phyloP scores from a whole-genome alignment of 2,329 filamentous ascomycete species.

The Aureobasidium lini region DNA sequence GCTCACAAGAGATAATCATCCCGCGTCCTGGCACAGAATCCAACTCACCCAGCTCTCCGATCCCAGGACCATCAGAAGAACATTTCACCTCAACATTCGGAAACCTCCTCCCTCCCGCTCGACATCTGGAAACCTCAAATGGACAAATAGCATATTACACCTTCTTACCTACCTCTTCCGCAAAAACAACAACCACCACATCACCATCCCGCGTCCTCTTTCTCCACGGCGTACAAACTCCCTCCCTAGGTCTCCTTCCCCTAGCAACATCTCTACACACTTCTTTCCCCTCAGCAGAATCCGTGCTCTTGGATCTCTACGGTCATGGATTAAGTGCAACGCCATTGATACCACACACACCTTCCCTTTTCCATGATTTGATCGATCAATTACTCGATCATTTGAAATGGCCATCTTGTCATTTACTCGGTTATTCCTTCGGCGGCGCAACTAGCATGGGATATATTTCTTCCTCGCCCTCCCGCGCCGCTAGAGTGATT shows the following conservation, averaged over 20 bases:
- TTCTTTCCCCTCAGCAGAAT: conserved; percentile 30
- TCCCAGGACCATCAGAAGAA: conserved; percentile 32
- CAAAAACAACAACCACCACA: not conserved
- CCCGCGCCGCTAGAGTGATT: not conserved
- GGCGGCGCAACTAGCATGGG: conserved; percentile 35
- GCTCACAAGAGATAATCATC: not conserved
- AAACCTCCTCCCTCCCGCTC: conserved; percentile 31
- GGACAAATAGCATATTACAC: conserved; percentile 38
- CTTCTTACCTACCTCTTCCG: conserved; percentile 19
- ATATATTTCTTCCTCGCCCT: conserved; percentile 30
- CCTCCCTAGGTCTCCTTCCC: conserved; percentile 42
- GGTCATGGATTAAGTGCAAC: conserved; percentile 48
- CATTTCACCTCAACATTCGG: conserved; percentile 34
- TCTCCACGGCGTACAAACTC: conserved; percentile 46
- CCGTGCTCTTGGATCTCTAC: conserved; percentile 45
- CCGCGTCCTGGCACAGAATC: not conserved
- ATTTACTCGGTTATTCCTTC: conserved; percentile 46
- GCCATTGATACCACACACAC: conserved; percentile 35
- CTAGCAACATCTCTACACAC: conserved; percentile 32
- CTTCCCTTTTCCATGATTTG: conserved; percentile 37
- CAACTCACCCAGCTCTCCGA: not conserved
- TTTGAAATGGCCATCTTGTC: conserved; percentile 36
- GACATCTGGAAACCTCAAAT: conserved; percentile 26
- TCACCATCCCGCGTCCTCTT: conserved; percentile 30
- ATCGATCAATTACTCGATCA: conserved; percentile 34